Conservation (phyloP, 768 basidiomycete genomes). For the Mrakia hoshinonis region DNA sequence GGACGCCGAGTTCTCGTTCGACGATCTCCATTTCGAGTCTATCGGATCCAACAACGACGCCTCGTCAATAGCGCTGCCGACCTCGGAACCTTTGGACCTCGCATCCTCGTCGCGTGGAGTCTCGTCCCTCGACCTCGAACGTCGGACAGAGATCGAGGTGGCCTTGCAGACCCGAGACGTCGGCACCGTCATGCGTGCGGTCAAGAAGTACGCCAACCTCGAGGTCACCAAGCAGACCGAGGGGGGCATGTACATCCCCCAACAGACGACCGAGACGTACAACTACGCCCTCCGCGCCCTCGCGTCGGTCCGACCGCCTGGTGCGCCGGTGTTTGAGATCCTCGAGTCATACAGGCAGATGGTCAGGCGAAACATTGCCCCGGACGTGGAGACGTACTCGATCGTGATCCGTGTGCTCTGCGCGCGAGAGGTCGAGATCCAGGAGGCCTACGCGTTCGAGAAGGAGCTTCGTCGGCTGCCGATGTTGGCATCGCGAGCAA, state of each 20-base stretch:
- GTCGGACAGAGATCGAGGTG: background rate
- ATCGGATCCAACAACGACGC: background rate
- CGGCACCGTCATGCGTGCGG: background rate
- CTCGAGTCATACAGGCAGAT: constrained; percentile 66
- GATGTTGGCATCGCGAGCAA: background rate
- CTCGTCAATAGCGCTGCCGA: background rate
- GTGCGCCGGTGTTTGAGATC: constrained; percentile 53
- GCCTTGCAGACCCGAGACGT: constrained; percentile 5
- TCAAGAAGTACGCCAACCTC: background rate
- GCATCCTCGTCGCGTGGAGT: background rate
- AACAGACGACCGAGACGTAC: constrained; percentile 46
- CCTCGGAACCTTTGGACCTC: background rate
- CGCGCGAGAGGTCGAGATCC: constrained; percentile 59
- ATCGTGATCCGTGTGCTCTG: constrained; percentile 56
- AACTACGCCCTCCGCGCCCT: constrained; percentile 58
- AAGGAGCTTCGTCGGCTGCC: background rate
- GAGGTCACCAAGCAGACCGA: background rate
- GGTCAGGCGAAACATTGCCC: constrained; percentile 53
- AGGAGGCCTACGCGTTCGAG: constrained; percentile 18
- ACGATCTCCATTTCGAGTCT: background rate
- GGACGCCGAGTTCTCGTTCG: background rate
- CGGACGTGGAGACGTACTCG: constrained; percentile 57
- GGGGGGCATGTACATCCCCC: constrained; percentile 4
- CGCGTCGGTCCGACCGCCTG: constrained; percentile 38
- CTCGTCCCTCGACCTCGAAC: constrained; percentile 3